Base-by-base conservation (phyloP, 2,329 filamentous ascomycete genomes). In the Cyanodermella asteris region DNA sequence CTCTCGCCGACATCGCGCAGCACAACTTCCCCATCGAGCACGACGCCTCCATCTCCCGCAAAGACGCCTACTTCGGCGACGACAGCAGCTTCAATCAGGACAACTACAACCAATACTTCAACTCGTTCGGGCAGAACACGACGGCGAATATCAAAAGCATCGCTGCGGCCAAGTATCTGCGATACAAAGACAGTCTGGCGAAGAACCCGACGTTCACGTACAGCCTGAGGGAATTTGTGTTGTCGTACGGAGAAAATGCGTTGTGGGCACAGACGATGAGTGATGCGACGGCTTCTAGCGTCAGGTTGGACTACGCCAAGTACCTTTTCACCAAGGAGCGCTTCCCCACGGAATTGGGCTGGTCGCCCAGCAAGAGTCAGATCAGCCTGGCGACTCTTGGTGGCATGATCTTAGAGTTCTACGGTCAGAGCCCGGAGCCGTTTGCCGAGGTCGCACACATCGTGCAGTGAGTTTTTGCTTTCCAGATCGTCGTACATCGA, bases 1-100 rank as follows among this genome's bases (percentile, higher is more conserved):
- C 38, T 16, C 32, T 43, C 7, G 20, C 33, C 10, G 22, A 38
- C 19, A 23, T 41, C 4, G 21, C 25, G 11, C 27, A 36, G 22
- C 40, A 49, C 32, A 42, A 46, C 31, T 42, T 42, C 22, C 36
- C 40, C 9, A 47, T 47, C 27, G 46, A 50, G 34, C 45, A 50
- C 33, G 45, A 49, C 27, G 43, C 38, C 6, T 42, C 39, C 14
- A 29, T 49, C 18, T 42, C 37, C 11, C 37, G 47, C 16, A 32
- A 38, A 7, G 46, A 51, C 27, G 38, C 36, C 22, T 42, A 35
- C 27, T 37, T 43, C 16, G 44, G 46, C 13, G 36, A 49, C 33
- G 40, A 49, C 28, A 34, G 43, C 31, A 34, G 26, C 17, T 50
- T 49, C 35, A 39, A 47, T 33, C 28, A 39, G 24, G 32, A 31